Conservation (phyloP, 2,329 filamentous ascomycete genomes). For the Claviceps capensis region DNA sequence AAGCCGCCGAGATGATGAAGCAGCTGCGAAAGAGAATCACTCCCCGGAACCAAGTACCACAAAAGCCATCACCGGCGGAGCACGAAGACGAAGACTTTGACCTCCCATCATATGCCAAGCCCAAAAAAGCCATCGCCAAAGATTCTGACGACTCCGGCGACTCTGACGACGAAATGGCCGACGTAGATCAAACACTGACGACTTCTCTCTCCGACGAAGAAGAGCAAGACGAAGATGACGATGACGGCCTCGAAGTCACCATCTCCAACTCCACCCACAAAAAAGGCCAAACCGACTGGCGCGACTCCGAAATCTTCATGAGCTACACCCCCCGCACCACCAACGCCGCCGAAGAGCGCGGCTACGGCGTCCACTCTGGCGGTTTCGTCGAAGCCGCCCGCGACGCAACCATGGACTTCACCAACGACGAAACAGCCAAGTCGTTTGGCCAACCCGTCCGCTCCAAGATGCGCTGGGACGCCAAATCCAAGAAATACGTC, state of each 20-base stretch:
- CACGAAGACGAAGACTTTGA: constrained; percentile 17
- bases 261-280: constrained; percentile 45
- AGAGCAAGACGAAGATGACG: constrained; percentile 37
- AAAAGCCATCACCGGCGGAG: constrained; percentile 25
- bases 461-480: constrained; percentile 83
- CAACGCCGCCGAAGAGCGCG: constrained; percentile 77
- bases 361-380: constrained; percentile 83
- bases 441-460: constrained; percentile 66
- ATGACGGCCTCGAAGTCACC: constrained; percentile 57
- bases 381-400: constrained; percentile 81
- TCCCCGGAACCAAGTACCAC: constrained; percentile 32
- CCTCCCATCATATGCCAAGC: constrained; percentile 5
- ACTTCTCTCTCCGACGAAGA: constrained; percentile 16
- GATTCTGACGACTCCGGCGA: constrained; percentile 10
- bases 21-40: constrained; percentile 56
- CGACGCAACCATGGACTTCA: constrained; percentile 80
- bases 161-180: constrained; percentile 6
- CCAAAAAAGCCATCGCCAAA: constrained; percentile 10
- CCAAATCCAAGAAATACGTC: constrained; percentile 93
- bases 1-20: constrained; percentile 65
- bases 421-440: constrained; percentile 71
- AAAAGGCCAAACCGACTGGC: constrained; percentile 50
- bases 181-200: neutral
- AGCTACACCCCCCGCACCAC: constrained; percentile 74
- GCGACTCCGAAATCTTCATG: constrained; percentile 90